Conservation (phyloP, 768 basidiomycete species). For the Mycena polygramma region DNA sequence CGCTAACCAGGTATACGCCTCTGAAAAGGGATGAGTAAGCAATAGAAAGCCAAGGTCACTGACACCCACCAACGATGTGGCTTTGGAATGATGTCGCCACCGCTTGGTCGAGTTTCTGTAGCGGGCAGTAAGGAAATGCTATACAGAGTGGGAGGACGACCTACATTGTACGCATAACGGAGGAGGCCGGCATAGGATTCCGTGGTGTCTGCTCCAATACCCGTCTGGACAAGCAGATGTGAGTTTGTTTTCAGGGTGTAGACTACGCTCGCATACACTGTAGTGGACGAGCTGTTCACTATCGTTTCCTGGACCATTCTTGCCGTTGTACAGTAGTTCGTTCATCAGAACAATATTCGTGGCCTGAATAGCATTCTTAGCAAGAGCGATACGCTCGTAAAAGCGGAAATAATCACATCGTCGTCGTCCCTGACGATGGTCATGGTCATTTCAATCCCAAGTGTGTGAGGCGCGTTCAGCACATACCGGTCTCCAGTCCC, state of each 20-base stretch:
- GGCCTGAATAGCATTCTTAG: conserved; percentile 15
- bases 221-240: conserved; percentile 11
- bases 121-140: neutral
- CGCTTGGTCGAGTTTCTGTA: conserved; percentile 21
- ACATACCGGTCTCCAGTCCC: conserved; percentile 22
- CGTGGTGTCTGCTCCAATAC: conserved; percentile 22
- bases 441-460: conserved; percentile 11
- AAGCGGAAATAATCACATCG: conserved; percentile 13
- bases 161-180: conserved; percentile 15
- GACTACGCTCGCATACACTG: conserved; percentile 7
- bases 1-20: conserved; percentile 21
- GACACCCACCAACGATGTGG: conserved; percentile 19
- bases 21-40: conserved; percentile 22
- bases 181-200: conserved; percentile 11
- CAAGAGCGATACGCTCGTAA: neutral
- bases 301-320: conserved; percentile 10
- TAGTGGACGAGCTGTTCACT: conserved; percentile 19
- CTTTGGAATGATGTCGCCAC: conserved; percentile 18
- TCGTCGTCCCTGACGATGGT: conserved; percentile 22
- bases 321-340: conserved; percentile 22
- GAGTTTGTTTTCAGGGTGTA: conserved; percentile 9
- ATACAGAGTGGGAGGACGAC: conserved; percentile 1
- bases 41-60: conserved; percentile 6
- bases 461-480: neutral
- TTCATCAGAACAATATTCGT: conserved; percentile 21